Evolutionary conservation across 2,329 filamentous ascomycete genomes (phyloP).

Genomic region (Pseudogymnoascus sp.): DNA sequence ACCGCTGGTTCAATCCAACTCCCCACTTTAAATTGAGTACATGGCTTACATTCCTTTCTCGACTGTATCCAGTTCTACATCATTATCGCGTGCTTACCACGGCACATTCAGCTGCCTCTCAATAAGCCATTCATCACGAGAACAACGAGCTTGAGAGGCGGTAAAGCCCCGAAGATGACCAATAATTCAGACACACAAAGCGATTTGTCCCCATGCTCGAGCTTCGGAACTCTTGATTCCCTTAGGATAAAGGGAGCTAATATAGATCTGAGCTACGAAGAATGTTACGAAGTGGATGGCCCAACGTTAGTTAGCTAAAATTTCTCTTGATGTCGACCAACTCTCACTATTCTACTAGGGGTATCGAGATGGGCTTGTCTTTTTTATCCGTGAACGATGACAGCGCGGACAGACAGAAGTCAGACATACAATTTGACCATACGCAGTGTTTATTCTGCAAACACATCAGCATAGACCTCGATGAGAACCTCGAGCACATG

Average conservation of each 20-base stretch:
- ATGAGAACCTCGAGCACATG: constrained; percentile 42
- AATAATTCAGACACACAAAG: neutral
- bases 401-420: constrained; percentile 1
- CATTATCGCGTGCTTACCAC: neutral
- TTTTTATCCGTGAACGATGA: constrained; percentile 1
- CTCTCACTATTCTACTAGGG: constrained; percentile 5
- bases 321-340: neutral
- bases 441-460: constrained; percentile 40
- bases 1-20: neutral
- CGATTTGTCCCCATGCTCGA: neutral
- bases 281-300: neutral
- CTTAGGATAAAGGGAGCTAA: neutral
- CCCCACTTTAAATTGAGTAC: neutral
- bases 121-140: neutral
- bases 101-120: neutral
- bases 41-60: neutral
- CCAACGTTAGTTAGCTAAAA: neutral
- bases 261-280: neutral
- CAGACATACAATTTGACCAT: constrained; percentile 21
- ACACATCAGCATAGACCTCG: constrained; percentile 24
- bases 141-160: neutral
- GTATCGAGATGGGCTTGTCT: constrained; percentile 1
- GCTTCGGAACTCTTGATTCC: neutral
- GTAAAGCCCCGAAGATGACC: neutral
- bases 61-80: neutral